A percentile compares a stretch with the other conserved stretches of the same genome.
phyloP scores from a whole-genome alignment of 2,329 filamentous ascomycete species.

The Scedosporium minutisporum region DNA sequence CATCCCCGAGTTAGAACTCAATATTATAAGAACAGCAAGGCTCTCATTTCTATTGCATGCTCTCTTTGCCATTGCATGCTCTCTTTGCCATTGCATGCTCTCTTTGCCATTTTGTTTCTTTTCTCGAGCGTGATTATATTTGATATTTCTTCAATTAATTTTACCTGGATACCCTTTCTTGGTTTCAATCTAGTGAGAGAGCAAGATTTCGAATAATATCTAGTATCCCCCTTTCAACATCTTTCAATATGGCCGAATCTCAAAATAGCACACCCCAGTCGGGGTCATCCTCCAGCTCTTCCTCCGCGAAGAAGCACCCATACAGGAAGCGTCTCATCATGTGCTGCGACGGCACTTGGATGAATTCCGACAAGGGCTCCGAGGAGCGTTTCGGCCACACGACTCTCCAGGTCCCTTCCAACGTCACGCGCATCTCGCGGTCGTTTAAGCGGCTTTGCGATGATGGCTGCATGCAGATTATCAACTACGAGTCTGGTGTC shows the following conservation, averaged over 20 bases:
- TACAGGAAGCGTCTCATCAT: conserved; percentile 36
- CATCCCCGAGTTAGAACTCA: not conserved
- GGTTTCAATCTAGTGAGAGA: not conserved
- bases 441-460: conserved; percentile 41
- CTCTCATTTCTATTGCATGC: not conserved
- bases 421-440: conserved; percentile 50
- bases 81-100: not conserved
- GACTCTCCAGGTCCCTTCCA: conserved; percentile 43
- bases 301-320: conserved; percentile 2
- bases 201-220: not conserved
- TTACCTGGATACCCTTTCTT: not conserved
- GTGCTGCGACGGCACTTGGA: conserved; percentile 46
- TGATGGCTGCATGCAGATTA: conserved; percentile 46
- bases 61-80: not conserved
- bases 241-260: not conserved
- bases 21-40: not conserved
- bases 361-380: conserved; percentile 41
- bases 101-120: not conserved
- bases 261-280: not conserved
- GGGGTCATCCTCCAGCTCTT: not conserved
- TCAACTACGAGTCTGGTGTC: conserved; percentile 52
- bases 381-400: conserved; percentile 28
- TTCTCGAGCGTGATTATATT: too few species aligned
- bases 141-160: not conserved
- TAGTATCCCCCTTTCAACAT: not conserved